Conservation (phyloP, 1,139 yeast species). For the Pichia sp. region DNA sequence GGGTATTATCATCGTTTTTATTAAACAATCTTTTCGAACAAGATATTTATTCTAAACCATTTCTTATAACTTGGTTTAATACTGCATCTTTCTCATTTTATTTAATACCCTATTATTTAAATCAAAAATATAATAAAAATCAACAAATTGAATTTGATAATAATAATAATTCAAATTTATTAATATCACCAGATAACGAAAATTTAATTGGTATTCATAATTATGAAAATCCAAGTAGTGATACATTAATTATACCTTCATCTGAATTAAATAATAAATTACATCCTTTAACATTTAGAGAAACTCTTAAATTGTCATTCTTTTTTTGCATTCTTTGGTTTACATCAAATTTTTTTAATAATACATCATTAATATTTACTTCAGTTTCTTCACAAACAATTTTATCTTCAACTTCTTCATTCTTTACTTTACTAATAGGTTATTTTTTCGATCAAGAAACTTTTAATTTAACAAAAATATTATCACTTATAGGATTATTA, state of each 20-base stretch:
- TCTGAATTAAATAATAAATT: slow-evolving; percentile 1
- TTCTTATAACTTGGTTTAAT: slow-evolving; percentile 83
- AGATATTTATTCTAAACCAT: slow-evolving; percentile 79
- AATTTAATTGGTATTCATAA: background rate
- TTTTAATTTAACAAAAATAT: slow-evolving; percentile 51
- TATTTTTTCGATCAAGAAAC: slow-evolving; percentile 63
- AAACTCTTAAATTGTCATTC: slow-evolving; percentile 58
- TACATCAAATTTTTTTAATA: slow-evolving; percentile 78
- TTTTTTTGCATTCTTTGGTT: slow-evolving; percentile 90
- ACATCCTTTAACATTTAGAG: slow-evolving; percentile 32
- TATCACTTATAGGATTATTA: slow-evolving; percentile 55
- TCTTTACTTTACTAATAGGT: slow-evolving; percentile 86
- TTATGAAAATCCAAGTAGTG: background rate
- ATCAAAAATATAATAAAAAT: background rate
- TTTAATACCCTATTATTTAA: slow-evolving; percentile 50
- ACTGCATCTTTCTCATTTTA: slow-evolving; percentile 80
- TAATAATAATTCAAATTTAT: background rate
- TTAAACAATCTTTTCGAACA: slow-evolving; percentile 68
- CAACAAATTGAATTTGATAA: background rate
- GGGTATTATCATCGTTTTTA: slow-evolving; percentile 85
- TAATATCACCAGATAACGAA: background rate
- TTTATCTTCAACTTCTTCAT: slow-evolving; percentile 83
- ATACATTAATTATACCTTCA: background rate
- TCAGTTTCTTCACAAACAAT: slow-evolving; percentile 93
- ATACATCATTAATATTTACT: slow-evolving; percentile 80